A percentile compares a stretch with the other conserved stretches of the same genome.
Conservation (phyloP, 2,329 filamentous ascomycete species). For the Phaeophleospora eucalypticola region DNA sequence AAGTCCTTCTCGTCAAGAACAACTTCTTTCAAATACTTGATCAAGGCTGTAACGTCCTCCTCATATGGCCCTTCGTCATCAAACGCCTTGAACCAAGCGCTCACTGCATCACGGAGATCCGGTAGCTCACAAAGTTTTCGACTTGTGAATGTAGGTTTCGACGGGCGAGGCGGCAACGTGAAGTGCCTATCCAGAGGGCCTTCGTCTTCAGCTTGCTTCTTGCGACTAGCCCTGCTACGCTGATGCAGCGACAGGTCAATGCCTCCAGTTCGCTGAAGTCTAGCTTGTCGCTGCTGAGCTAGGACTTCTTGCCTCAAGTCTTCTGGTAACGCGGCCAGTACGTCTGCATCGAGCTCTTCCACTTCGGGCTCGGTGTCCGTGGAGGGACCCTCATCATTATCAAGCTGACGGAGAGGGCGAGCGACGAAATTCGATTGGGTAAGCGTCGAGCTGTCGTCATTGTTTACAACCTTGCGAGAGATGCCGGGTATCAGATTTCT, state of each 20-base stretch:
- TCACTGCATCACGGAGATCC: constrained; percentile 71
- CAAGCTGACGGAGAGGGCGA: constrained; percentile 8
- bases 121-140: constrained; percentile 50
- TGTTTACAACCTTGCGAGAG: constrained; percentile 43
- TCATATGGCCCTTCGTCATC: constrained; percentile 68
- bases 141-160: constrained; percentile 60
- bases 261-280: constrained; percentile 50
- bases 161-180: constrained; percentile 47
- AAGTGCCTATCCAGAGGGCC: constrained; percentile 38
- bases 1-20: constrained; percentile 72
- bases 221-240: constrained; percentile 15
- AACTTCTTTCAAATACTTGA: constrained; percentile 67
- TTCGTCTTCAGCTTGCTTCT: constrained; percentile 20
- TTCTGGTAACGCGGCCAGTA: constrained; percentile 77
- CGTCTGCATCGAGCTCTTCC: constrained; percentile 61
- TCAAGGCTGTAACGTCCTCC: constrained; percentile 72
- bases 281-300: constrained; percentile 62
- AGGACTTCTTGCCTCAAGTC: constrained; percentile 76
- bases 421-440: constrained; percentile 71
- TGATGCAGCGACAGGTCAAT: constrained; percentile 34
- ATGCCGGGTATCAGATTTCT: constrained; percentile 21
- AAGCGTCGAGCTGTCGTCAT: constrained; percentile 56
- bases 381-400: constrained; percentile 16
- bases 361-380: constrained; percentile 35
- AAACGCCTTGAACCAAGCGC: constrained; percentile 72